A percentile compares a stretch with the other conserved stretches of the same genome.
These are phyloP conservation scores for Lyophyllum decastes DNA, from an alignment of 768 basidiomycete genomes.

Conservation along the genomic window DNA sequence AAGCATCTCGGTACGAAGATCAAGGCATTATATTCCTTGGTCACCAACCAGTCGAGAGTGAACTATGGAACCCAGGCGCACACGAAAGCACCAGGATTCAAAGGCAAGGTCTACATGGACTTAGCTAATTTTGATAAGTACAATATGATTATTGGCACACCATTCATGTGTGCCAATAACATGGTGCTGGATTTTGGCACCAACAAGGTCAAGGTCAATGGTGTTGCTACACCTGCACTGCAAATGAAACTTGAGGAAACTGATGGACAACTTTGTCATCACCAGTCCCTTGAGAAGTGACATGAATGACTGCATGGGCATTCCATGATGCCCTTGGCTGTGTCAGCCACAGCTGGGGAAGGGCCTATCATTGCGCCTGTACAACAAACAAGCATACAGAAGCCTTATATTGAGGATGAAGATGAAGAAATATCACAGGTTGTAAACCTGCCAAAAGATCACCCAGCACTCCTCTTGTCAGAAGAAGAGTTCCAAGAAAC, in stretches of 20 bases:
- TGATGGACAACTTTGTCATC: not conserved
- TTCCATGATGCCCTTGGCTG: not conserved
- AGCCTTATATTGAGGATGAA: not conserved
- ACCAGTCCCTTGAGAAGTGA: conserved; percentile 5
- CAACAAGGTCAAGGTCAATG: conserved; percentile 13
- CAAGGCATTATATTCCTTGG: too few species aligned
- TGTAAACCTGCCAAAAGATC: not conserved
- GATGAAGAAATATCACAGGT: not conserved
- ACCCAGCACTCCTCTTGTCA: not conserved
- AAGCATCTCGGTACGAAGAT: too few species aligned
- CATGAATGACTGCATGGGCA: not conserved
- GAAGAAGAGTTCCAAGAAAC: conserved; percentile 10
- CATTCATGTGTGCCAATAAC: conserved; percentile 28
- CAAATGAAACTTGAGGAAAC: not conserved
- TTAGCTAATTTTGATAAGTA: conserved; percentile 36
- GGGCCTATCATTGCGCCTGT: too few species aligned
- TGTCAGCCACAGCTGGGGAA: too few species aligned
- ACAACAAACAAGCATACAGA: not conserved
- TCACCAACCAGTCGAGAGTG: conserved; percentile 10
- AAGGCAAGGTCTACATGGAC: conserved; percentile 25
- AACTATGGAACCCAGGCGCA: conserved; percentile 24
- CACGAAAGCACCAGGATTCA: conserved; percentile 7
- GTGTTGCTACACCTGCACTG: not conserved
- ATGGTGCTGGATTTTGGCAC: conserved; percentile 25
- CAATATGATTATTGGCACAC: conserved; percentile 35